Evolutionary conservation across 306 rosid genomes (phyloP).

Genomic region (Purshia tridentata): DNA sequence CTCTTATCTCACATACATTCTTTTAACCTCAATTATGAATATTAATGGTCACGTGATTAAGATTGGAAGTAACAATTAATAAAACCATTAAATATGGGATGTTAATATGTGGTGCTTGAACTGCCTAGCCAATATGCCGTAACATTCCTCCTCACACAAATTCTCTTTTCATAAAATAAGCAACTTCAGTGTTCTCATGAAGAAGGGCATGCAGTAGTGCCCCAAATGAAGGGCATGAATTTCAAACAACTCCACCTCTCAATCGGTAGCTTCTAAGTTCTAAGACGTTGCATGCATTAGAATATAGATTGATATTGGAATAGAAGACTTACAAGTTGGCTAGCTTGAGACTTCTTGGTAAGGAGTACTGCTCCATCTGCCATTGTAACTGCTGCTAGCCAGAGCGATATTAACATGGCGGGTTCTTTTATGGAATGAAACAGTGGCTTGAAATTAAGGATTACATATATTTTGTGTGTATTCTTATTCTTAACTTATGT

Average conservation of each 20-base stretch:
- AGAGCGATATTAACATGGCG: background rate
- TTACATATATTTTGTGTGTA: too few relatives aligned
- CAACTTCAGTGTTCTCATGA: slow-evolving; percentile 6
- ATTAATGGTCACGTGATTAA: too few relatives aligned
- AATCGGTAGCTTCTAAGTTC: too few relatives aligned
- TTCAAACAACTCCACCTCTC: background rate
- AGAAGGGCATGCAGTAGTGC: background rate
- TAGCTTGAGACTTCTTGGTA: background rate
- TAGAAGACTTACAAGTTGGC: background rate
- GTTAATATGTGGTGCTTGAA: background rate
- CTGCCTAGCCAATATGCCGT: background rate
- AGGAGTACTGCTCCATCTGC: background rate
- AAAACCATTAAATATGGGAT: background rate
- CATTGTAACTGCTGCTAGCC: background rate
- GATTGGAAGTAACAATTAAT: too few relatives aligned
- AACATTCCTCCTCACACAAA: slow-evolving; percentile 6
- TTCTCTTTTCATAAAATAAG: background rate
- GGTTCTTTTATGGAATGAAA: background rate
- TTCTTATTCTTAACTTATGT: too few relatives aligned
- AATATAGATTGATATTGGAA: background rate
- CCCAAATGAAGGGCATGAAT: background rate
- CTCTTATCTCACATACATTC: too few relatives aligned
- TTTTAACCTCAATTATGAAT: too few relatives aligned
- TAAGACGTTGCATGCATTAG: background rate
- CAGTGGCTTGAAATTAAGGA: background rate